phyloP scores from a whole-genome alignment of 345 rosid genomes.

The Erucastrum elatum region DNA sequence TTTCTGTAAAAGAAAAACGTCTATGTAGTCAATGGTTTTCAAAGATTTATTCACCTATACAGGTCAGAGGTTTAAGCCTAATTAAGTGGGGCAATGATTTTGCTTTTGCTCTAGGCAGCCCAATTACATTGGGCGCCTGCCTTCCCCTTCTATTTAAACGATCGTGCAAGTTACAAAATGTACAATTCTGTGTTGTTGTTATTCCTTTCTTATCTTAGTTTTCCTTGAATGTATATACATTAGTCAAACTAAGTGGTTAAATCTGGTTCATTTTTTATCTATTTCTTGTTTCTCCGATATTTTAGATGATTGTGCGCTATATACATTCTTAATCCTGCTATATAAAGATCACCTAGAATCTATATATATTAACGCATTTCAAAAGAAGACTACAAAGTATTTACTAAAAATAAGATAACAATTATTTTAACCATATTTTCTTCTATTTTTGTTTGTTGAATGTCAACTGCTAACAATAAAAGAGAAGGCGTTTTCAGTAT shows the following conservation, averaged over 20 bases:
- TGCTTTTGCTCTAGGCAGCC: background rate
- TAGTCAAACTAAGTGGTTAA: background rate
- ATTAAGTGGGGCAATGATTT: background rate
- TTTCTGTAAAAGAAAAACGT: background rate
- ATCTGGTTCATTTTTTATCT: background rate
- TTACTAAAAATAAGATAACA: background rate
- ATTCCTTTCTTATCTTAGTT: background rate
- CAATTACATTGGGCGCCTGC: background rate
- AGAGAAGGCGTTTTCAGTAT: background rate
- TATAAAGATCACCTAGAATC: background rate
- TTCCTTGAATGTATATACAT: background rate
- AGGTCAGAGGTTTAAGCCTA: background rate
- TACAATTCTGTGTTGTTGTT: background rate
- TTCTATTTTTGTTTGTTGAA: background rate
- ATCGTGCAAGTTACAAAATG: background rate
- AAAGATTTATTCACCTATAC: background rate
- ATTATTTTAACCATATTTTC: background rate
- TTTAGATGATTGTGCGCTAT: background rate
- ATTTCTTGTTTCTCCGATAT: constrained; percentile 1
- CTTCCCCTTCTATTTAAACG: background rate
- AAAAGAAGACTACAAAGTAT: background rate
- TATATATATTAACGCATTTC: background rate
- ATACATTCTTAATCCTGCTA: background rate
- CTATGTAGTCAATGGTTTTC: background rate
- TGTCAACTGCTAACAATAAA: background rate